Evolutionary conservation across 2,329 filamentous ascomycete genomes (phyloP), one percentile per base, ranked within the genome.

Genomic region (Zopfia rhizophila): DNA sequence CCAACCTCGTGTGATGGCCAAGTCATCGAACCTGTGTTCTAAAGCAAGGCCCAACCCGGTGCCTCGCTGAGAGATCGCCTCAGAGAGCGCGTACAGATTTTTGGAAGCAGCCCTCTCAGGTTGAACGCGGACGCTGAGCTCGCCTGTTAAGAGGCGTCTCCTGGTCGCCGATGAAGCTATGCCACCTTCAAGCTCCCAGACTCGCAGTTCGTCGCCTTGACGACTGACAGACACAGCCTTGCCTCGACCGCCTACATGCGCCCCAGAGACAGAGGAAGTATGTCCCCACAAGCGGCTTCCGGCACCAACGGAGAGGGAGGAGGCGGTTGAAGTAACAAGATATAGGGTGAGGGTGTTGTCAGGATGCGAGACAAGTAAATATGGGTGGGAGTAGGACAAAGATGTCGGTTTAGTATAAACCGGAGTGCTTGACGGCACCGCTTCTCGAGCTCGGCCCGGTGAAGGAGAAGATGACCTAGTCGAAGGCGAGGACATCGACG

Each of bases 171-270:
- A 65, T 4, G 79, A 80, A 1, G 76, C 73, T 37, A 81, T 78
- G 3, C 88, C 81, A 5, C 88, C 88, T 71, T 96, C 91, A 1
- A 97, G 80, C 62, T 96, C 91, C 92, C 92, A 97, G 5, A 96
- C 85, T 5, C 91, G 84, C 7, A 82, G 60, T 51, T 81, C 78
- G 30, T 80, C 86, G 19, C 91, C 91, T n/a, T 84, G 79, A 14
- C 81, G 81, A 71, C 89, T 94, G 38, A 96, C 87, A n/a, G 90
- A 95, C 3, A 97, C 89, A 0, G 91, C 92, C 70, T 92, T 95
- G 13, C 91, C 91, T 25, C 89, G 84, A 31, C 88, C 84, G 13
- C 89, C 92, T 42, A 96, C 90, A 61, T 95, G 87, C 6, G 90
- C 91, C 22, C 90, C 87, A 36, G 89, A 90, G 23, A 97, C 90